A percentile compares a stretch with the other conserved stretches of the same genome.
Conservation (phyloP, 179 eudicot species). For the Silene noctiflora region DNA sequence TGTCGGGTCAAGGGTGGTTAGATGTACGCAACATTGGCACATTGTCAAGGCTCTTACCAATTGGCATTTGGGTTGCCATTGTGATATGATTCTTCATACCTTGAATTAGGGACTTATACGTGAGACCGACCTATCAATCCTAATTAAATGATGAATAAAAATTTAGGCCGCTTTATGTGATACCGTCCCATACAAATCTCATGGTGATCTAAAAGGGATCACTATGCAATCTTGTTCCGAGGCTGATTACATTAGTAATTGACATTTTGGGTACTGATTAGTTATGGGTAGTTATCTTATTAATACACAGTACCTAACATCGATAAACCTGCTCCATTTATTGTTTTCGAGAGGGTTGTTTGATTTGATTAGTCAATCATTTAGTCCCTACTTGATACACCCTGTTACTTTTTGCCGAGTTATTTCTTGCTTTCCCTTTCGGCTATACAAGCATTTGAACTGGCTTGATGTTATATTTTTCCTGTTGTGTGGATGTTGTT, state of each 20-base stretch:
- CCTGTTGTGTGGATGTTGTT: too few species aligned
- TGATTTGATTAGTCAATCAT: conserved; percentile 8
- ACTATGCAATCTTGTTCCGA: conserved; percentile 9
- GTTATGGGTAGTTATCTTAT: conserved; percentile 4
- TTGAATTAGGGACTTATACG: background rate
- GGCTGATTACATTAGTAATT: conserved; percentile 1
- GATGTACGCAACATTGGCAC: background rate
- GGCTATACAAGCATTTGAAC: too few species aligned
- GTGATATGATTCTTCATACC: background rate
- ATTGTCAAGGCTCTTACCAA: background rate
- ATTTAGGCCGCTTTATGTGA: too few species aligned
- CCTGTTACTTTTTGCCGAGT: background rate
- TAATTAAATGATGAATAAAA: too few species aligned
- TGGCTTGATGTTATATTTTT: too few species aligned
- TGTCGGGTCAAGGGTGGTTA: background rate
- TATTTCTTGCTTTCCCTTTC: background rate
- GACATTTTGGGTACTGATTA: background rate
- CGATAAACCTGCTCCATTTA: background rate
- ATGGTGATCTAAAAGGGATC: background rate
- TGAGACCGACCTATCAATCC: too few species aligned
- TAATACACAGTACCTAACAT: background rate
- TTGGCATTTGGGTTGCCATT: conserved; percentile 15
- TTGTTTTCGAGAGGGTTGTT: conserved; percentile 1
- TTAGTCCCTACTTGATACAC: background rate
- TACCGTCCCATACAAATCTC: too few species aligned